These are phyloP conservation scores for Clonostachys rhizophaga DNA, from an alignment of 2,329 filamentous ascomycete species.

Conservation along the genomic window DNA sequence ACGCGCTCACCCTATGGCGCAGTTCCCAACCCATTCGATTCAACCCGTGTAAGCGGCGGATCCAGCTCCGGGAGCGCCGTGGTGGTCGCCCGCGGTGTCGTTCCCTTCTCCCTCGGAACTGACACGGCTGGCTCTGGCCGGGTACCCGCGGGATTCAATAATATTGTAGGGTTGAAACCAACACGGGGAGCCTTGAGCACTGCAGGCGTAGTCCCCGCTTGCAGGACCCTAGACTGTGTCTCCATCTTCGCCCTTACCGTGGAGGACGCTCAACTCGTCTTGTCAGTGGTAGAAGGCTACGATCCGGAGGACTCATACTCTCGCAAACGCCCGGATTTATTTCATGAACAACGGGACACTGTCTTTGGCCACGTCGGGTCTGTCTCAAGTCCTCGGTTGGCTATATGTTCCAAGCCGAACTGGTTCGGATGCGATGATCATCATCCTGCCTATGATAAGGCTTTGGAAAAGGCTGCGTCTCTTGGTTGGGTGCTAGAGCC, in stretches of 20 bases:
- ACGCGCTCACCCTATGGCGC: slow-evolving; percentile 56
- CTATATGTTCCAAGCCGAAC: slow-evolving; percentile 33
- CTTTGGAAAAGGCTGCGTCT: slow-evolving; percentile 25
- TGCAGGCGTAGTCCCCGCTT: slow-evolving; percentile 47
- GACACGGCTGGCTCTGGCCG: slow-evolving; percentile 52
- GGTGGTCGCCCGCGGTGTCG: slow-evolving; percentile 44
- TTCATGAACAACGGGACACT: background rate
- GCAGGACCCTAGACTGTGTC: slow-evolving; percentile 51
- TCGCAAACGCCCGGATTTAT: slow-evolving; percentile 22
- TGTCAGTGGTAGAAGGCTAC: slow-evolving; percentile 40
- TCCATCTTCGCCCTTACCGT: slow-evolving; percentile 46
- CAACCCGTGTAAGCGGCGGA: slow-evolving; percentile 35
- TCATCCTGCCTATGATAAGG: slow-evolving; percentile 34
- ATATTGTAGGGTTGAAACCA: slow-evolving; percentile 44
- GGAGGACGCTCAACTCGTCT: slow-evolving; percentile 41
- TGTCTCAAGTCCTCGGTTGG: slow-evolving; percentile 21
- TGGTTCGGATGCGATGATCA: slow-evolving; percentile 27
- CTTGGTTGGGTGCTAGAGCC: slow-evolving; percentile 34
- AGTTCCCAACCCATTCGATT: slow-evolving; percentile 45
- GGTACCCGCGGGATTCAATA: slow-evolving; percentile 48
- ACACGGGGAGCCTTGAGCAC: slow-evolving; percentile 48
- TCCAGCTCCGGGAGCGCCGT: slow-evolving; percentile 55
- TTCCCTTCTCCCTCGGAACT: slow-evolving; percentile 52
- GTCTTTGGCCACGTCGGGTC: slow-evolving; percentile 37
- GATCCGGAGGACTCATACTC: slow-evolving; percentile 47